Percentiles rank a stretch among this genome's conserved stretches.
Conservation (phyloP, 495 filamentous ascomycete species). For the Aspergillus hancockii region DNA sequence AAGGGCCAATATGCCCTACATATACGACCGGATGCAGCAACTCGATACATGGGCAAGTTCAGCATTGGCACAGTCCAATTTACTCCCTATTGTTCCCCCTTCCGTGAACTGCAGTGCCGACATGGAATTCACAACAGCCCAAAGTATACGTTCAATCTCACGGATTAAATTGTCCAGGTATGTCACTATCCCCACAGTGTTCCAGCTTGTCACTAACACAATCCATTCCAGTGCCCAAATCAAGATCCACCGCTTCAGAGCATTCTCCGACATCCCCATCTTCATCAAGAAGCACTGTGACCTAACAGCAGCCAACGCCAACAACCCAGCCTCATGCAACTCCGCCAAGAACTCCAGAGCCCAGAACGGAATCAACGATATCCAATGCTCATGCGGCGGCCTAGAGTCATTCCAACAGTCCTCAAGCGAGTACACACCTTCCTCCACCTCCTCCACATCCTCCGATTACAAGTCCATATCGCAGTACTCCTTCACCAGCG, state of each 20-base stretch:
- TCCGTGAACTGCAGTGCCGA: slow-evolving; percentile 41
- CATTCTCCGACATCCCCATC: slow-evolving; percentile 61
- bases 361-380: slow-evolving; percentile 29
- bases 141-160: slow-evolving; percentile 54
- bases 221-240: slow-evolving; percentile 53
- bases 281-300: slow-evolving; percentile 62
- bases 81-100: slow-evolving; percentile 40
- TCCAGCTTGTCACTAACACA: slow-evolving; percentile 9
- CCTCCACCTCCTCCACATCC: slow-evolving; percentile 37
- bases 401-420: slow-evolving; percentile 35
- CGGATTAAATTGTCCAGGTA: slow-evolving; percentile 61
- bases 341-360: slow-evolving; percentile 27
- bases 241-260: slow-evolving; percentile 60
- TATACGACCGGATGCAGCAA: slow-evolving; percentile 56
- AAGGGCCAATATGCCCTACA: slow-evolving; percentile 41
- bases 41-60: slow-evolving; percentile 54
- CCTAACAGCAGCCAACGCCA: slow-evolving; percentile 41
- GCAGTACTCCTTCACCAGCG: slow-evolving; percentile 35
- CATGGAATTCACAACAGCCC: slow-evolving; percentile 47
- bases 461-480: slow-evolving; percentile 35
- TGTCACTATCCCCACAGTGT: neutral
- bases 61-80: slow-evolving; percentile 47
- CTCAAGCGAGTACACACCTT: slow-evolving; percentile 40
- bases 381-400: slow-evolving; percentile 39
- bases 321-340: slow-evolving; percentile 24